Evolutionary conservation across 1,284 basidiomycete species (phyloP).

Genomic region (Schizophyllum amplum): DNA sequence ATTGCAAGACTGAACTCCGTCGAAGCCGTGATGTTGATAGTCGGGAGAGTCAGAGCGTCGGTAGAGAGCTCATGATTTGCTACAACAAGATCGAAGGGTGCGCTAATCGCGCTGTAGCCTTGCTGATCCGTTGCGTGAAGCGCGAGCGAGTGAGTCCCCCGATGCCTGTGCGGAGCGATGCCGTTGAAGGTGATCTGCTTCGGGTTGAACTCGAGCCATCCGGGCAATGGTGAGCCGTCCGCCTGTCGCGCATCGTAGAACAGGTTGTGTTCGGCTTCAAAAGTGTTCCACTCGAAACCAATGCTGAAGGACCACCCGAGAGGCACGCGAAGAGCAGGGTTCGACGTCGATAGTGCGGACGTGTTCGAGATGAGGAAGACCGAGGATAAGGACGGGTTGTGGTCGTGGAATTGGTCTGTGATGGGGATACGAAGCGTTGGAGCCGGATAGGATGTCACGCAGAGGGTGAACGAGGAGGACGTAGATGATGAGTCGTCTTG

Average conservation of each 20-base stretch:
- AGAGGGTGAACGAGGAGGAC: slow-evolving; percentile 49
- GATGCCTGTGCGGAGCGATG: slow-evolving; percentile 46
- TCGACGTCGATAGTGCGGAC: slow-evolving; percentile 45
- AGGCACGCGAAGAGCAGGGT: slow-evolving; percentile 70
- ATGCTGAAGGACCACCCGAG: slow-evolving; percentile 87
- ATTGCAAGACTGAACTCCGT: slow-evolving; percentile 52
- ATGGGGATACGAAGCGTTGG: slow-evolving; percentile 53
- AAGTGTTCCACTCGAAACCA: slow-evolving; percentile 71
- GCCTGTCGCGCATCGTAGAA: slow-evolving; percentile 62
- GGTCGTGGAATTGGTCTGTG: slow-evolving; percentile 48
- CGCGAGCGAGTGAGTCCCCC: slow-evolving; percentile 38
- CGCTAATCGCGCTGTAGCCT: slow-evolving; percentile 46
- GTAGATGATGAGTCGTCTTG: slow-evolving; percentile 37
- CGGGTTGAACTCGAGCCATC: slow-evolving; percentile 71
- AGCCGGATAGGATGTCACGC: slow-evolving; percentile 47
- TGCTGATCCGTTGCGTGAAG: slow-evolving; percentile 60
- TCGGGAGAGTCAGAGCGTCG: slow-evolving; percentile 36
- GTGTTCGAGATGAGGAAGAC: slow-evolving; percentile 49
- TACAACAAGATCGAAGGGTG: slow-evolving; percentile 51
- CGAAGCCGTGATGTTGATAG: slow-evolving; percentile 57
- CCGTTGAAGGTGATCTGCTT: slow-evolving; percentile 73
- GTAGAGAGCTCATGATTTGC: slow-evolving; percentile 60
- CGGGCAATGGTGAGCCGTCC: slow-evolving; percentile 64
- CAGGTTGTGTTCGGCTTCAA: slow-evolving; percentile 38
- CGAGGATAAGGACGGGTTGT: slow-evolving; percentile 59